A percentile compares a stretch with the other conserved stretches of the same genome.
Evolutionary conservation across 2,329 filamentous ascomycete species (phyloP).

Genomic region (Aspergillus fumigatiaffinis): DNA sequence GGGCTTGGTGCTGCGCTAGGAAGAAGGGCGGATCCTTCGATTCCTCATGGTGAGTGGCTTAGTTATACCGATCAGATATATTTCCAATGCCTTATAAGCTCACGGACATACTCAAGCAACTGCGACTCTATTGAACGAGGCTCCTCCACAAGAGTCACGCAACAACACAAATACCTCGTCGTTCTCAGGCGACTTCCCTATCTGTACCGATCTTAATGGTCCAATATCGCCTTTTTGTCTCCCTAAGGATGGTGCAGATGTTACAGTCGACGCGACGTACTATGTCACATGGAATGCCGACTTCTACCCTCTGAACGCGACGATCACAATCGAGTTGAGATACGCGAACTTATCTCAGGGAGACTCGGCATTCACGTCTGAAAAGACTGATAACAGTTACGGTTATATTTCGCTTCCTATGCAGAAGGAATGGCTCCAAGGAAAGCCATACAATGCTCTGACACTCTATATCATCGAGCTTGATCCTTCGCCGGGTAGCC

Average conservation of each 20-base stretch:
- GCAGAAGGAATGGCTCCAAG: slow-evolving; percentile 40
- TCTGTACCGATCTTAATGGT: slow-evolving; percentile 24
- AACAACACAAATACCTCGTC: slow-evolving; percentile 1
- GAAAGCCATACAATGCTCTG: slow-evolving; percentile 33
- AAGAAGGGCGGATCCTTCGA: background rate
- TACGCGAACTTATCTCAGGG: slow-evolving; percentile 32
- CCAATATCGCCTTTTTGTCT: slow-evolving; percentile 31
- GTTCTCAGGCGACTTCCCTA: slow-evolving; percentile 25
- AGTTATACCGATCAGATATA: background rate
- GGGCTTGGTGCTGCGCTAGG: background rate
- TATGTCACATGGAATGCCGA: slow-evolving; percentile 39
- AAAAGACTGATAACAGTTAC: slow-evolving; percentile 32
- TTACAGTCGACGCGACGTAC: slow-evolving; percentile 38
- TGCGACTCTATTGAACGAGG: background rate
- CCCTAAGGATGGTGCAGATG: slow-evolving; percentile 28
- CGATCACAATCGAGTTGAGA: slow-evolving; percentile 29
- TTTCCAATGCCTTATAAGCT: background rate
- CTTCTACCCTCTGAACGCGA: slow-evolving; percentile 28
- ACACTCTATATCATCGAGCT: slow-evolving; percentile 35
- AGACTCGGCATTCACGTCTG: slow-evolving; percentile 36
- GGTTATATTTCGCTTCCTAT: slow-evolving; percentile 39
- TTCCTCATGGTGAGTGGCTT: background rate
- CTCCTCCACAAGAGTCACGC: slow-evolving; percentile 1
- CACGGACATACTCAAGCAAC: background rate
- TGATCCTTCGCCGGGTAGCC: slow-evolving; percentile 21